Conservation (phyloP, 176 grass and related monocot genomes). For the Carex parvula region DNA sequence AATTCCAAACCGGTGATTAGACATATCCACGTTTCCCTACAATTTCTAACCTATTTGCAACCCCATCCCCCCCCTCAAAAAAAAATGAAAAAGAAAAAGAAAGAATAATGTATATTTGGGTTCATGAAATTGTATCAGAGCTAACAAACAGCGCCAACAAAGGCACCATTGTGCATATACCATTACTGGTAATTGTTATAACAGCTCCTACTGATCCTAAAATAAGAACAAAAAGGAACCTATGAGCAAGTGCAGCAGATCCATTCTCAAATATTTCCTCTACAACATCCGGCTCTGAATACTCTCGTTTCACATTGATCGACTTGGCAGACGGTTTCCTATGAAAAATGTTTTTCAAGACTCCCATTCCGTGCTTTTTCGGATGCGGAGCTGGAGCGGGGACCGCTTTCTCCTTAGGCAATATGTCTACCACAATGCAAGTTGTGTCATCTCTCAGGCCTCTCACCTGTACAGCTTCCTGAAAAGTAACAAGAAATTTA, state of each 20-base stretch:
- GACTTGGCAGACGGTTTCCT: constrained; percentile 41
- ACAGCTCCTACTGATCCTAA: background rate
- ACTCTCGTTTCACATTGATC: constrained; percentile 43
- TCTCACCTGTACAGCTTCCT: constrained; percentile 74
- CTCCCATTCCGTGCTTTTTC: constrained; percentile 62
- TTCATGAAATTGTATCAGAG: background rate
- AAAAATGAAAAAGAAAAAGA: background rate
- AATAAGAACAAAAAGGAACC: constrained; percentile 30
- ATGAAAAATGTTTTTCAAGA: constrained; percentile 70
- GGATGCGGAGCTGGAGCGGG: constrained; percentile 29
- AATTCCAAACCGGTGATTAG: background rate
- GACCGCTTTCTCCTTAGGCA: constrained; percentile 62
- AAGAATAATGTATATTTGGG: background rate
- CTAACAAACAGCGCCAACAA: background rate
- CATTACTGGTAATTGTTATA: background rate
- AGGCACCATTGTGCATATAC: background rate
- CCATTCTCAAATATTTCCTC: constrained; percentile 99
- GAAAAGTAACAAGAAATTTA: constrained; percentile 21
- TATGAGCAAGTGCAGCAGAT: constrained; percentile 60
- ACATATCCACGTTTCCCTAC: background rate
- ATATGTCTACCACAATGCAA: constrained; percentile 86
- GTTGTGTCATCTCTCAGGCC: constrained; percentile 95
- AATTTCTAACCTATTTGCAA: background rate
- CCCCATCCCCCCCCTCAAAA: too few relatives aligned
- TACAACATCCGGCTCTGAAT: constrained; percentile 68